Percentiles rank a stretch among this genome's conserved stretches.
Conservation (phyloP, 768 basidiomycete species). For the Phlegmacium glaucopus region DNA sequence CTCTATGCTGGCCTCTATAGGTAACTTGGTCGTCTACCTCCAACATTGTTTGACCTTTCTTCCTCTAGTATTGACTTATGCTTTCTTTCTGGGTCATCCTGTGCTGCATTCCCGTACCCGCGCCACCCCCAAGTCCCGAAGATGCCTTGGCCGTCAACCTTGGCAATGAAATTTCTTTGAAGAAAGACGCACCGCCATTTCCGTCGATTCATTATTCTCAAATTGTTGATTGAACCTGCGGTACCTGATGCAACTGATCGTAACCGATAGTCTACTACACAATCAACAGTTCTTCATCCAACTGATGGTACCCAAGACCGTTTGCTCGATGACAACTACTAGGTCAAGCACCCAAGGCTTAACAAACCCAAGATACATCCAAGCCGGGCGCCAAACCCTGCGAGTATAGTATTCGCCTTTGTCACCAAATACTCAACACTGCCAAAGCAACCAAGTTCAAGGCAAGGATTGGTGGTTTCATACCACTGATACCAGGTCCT, state of each 20-base stretch:
- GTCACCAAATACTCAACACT: conserved; percentile 1
- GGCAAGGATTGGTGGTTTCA: conserved; percentile 10
- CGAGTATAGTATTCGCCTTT: conserved; percentile 6
- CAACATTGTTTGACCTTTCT: not conserved
- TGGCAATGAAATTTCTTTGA: conserved; percentile 5
- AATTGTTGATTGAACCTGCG: conserved; percentile 8
- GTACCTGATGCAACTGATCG: not conserved
- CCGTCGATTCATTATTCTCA: conserved; percentile 18
- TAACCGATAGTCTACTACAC: no score
- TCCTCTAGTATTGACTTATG: conserved; percentile 24
- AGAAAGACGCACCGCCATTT: conserved; percentile 15
- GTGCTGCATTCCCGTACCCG: conserved; percentile 25
- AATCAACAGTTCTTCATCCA: conserved; percentile 7
- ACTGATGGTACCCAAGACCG: conserved; percentile 7
- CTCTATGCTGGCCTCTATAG: conserved; percentile 33
- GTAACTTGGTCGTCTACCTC: conserved; percentile 5
- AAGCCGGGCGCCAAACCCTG: conserved; percentile 13
- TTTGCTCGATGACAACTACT: conserved; percentile 14
- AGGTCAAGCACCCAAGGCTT: conserved; percentile 15
- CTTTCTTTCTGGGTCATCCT: conserved; percentile 25
- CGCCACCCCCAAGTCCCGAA: conserved; percentile 20
- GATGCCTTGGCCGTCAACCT: conserved; percentile 15
- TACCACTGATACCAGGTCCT: no score
- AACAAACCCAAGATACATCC: conserved; percentile 13
- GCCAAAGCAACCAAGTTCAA: conserved; percentile 2